Base-by-base conservation (phyloP, 1,284 basidiomycete species). In the Austroboletus olivaceoglutinosus region DNA sequence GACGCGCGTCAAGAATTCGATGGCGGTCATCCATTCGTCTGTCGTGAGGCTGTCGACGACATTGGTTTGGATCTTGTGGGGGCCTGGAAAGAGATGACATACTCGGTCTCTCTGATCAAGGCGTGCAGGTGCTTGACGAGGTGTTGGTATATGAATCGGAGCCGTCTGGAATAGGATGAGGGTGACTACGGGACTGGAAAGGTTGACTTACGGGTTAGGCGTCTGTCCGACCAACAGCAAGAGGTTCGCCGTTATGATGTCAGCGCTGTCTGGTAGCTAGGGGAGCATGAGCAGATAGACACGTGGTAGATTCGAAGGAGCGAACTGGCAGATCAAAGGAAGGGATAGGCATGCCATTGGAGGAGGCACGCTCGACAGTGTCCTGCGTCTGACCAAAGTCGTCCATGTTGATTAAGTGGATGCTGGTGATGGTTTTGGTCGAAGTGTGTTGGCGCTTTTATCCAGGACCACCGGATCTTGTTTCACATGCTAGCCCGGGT, bases 21-120 rank as follows among this genome's bases (percentile, higher is more conserved):
- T 84, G 0, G 86, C 76, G 18, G 76, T 69, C 83, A 89, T 87
- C 91, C 91, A 94, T 73, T 94, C 91, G 10, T 92, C 85, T 0
- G 85, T 86, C 10, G 89, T 89, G 43, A 93, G 68, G 50, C 82
- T 81, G 42, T 39, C 48, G 15, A 47, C 25, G 38, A 6, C 31
- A 16, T 61, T 16, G 21, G 27, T 18, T 19, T 9, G 29, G 10
- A 27, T 16, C 2, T n/a, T 12, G 16, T 3, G 3, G 27, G 6
- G 19, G 18, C 31, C n/a, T 22, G 11, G 16, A 38, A 16, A 2
- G 38, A 43, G 22, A 43, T 21, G 2, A 59, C 71, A 45, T 25
- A 78, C 80, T 72, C 73, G 1, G 86, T 86, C 67, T 93, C 90
- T 43, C 76, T 77, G 18, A 87, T 73, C 59, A 89, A 90, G 34